Percentiles rank a stretch among this genome's conserved stretches.
Conservation (phyloP, 1,139 yeast species). For the Casaregolazyma lundiana region DNA sequence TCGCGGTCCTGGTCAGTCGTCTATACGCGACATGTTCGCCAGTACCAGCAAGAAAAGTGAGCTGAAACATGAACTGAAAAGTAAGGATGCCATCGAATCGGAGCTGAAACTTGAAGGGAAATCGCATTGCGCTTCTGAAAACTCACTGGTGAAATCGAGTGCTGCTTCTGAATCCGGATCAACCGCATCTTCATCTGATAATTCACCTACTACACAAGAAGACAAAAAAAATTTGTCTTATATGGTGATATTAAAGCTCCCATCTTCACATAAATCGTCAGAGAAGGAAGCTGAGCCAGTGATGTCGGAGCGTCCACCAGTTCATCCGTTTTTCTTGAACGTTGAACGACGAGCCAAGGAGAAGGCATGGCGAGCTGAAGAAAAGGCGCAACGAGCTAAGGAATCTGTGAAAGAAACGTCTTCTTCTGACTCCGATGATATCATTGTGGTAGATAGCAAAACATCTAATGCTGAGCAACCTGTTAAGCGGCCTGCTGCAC, state of each 20-base stretch:
- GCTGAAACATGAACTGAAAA: not conserved
- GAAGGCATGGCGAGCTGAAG: not conserved
- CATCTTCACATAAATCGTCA: not conserved
- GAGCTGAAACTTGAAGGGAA: no score
- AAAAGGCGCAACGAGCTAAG: not conserved
- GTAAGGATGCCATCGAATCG: no score
- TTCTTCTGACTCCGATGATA: not conserved
- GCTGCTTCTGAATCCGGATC: not conserved
- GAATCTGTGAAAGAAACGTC: no score
- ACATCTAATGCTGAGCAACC: not conserved
- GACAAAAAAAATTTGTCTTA: not conserved
- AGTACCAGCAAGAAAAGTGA: not conserved
- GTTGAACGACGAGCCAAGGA: not conserved
- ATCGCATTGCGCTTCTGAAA: not conserved
- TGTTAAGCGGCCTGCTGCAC: conserved; percentile 14
- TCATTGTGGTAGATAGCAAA: not conserved
- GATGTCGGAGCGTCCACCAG: not conserved
- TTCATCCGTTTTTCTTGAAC: not conserved
- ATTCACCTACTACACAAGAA: not conserved
- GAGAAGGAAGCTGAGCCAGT: not conserved
- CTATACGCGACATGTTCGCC: not conserved
- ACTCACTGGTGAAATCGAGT: not conserved
- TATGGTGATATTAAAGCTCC: not conserved
- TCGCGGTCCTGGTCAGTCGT: not conserved
- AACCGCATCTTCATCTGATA: not conserved